phyloP scores from a whole-genome alignment of 306 rosid species.

The Mimosa pudica region DNA sequence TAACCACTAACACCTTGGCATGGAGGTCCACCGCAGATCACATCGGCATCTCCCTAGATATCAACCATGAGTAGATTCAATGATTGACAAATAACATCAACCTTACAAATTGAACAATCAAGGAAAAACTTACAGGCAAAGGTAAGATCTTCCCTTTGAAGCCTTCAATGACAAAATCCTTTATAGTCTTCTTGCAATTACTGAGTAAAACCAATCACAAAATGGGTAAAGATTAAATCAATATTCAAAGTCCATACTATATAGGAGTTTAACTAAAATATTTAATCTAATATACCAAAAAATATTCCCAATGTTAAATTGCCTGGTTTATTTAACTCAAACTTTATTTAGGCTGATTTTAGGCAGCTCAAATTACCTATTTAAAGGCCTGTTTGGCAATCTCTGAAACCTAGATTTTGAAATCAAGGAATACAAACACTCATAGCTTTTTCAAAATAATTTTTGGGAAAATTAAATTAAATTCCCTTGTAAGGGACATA shows the following conservation, averaged over 20 bases:
- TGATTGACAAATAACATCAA: background rate
- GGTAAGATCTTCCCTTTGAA: conserved; percentile 57
- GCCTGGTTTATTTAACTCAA: background rate
- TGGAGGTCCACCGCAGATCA: conserved; percentile 93
- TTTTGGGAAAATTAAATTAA: too few species aligned
- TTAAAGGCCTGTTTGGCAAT: too few species aligned
- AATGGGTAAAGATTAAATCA: background rate
- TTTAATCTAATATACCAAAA: background rate
- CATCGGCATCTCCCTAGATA: conserved; percentile 69
- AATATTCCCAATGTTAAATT: background rate
- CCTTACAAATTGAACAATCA: background rate
- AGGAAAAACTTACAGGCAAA: conserved; percentile 56
- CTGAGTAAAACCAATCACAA: conserved; percentile 39
- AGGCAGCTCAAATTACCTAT: background rate
- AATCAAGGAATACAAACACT: too few species aligned
- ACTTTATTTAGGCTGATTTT: background rate
- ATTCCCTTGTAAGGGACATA: too few species aligned
- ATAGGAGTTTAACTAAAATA: background rate
- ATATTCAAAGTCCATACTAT: background rate
- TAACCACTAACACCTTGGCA: conserved; percentile 95
- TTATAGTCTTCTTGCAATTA: conserved; percentile 53
- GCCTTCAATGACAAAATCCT: conserved; percentile 52
- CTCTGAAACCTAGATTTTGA: too few species aligned
- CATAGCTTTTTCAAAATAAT: too few species aligned
- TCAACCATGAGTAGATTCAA: background rate